Evolutionary conservation across 2,329 filamentous ascomycete genomes (phyloP), one percentile per base, ranked within the genome.

Genomic region (Colletotrichum agaves): DNA sequence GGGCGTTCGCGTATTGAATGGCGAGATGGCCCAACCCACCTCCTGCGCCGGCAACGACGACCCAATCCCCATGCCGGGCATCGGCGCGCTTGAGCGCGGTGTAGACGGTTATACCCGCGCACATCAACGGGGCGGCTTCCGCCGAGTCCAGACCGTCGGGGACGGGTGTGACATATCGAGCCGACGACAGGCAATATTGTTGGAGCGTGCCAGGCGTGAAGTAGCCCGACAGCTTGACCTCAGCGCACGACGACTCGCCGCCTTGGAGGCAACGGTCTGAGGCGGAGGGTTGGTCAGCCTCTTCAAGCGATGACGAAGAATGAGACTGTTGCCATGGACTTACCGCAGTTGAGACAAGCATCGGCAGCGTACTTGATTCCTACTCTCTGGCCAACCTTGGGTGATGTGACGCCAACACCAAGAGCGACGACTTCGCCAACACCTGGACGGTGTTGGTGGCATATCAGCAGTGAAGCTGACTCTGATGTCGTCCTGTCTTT

Each of bases 61-160:
- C 67, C 73, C 72, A 75, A 35, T 75, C 69, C 4, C 74, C 74
- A 7, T 71, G 68, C 6, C 70, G 71, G 23, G 71, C 21, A 8
- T 61, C 61, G 37, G 69, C 69, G 41, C 57, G 59, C 70, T 80
- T 81, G 63, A 92, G 74, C 0, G 90, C 89, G 7, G 81, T 81
- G 73, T 84, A 92, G 8, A 88, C 81, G 0, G 89, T 92, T 39
- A 91, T 83, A 10, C 90, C 90, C 19, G 84, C 90, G 73, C 90
- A 92, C 50, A 92, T 81, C 83, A 92, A 86, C 2, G 90, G 89
- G n/a, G 89, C 81, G 8, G 79, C 77, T 27, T 76, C 71, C 15
- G 76, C 78, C 7, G 74, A 72, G 41, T 72, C 71, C 10, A 82
- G 61, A 3, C 72, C 73, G 10, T 79, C 76, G 5, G 80, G 80